phyloP scores from a whole-genome alignment of 495 filamentous ascomycete genomes.

The Penicillium egyptiacum region DNA sequence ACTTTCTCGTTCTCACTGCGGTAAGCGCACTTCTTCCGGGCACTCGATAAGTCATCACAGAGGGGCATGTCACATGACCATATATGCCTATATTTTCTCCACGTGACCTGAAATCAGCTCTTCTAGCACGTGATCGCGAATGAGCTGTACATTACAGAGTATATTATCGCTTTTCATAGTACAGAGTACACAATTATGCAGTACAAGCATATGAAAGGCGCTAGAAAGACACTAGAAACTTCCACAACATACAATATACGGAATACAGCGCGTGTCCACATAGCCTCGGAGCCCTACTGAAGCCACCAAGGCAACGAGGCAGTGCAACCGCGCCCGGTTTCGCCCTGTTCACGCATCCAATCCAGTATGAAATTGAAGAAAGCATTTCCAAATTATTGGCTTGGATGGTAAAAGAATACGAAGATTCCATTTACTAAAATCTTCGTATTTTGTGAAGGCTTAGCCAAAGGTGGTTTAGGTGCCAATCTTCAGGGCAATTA shows the following conservation, averaged over 20 bases:
- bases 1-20: constrained; percentile 10
- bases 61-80: constrained; percentile 5
- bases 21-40: constrained; percentile 7
- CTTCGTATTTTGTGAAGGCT: neutral
- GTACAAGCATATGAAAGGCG: neutral
- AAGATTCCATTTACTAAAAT: neutral
- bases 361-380: neutral
- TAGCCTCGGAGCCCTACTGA: constrained; percentile 1
- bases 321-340: constrained; percentile 10
- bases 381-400: neutral
- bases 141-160: neutral
- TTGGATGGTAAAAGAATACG: neutral
- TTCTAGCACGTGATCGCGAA: neutral
- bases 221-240: neutral
- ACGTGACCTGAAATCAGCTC: neutral
- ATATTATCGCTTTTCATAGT: neutral
- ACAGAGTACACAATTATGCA: too few relatives aligned
- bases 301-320: constrained; percentile 5
- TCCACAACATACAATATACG: neutral
- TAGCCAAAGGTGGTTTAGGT: neutral
- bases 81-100: neutral
- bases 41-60: constrained; percentile 4
- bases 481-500: neutral
- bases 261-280: neutral
- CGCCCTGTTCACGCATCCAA: neutral